phyloP scores from a whole-genome alignment of 108 stramenopile species.

The Cafeteria roenbergensis region DNA sequence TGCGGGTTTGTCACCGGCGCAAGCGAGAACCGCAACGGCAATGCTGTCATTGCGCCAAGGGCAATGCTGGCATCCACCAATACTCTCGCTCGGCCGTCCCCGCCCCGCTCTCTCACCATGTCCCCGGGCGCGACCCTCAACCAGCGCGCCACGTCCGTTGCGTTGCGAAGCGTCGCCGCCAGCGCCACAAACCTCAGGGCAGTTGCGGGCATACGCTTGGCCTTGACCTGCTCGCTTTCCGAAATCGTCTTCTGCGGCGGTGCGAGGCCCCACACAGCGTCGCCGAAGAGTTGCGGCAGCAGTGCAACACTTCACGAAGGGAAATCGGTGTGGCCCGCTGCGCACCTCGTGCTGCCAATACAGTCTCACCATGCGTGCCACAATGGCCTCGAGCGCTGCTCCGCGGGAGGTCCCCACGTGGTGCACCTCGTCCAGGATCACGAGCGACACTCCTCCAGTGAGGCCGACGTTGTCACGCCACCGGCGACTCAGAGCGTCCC shows the following conservation, averaged over 20 bases:
- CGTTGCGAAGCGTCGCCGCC: background rate
- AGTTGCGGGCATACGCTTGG: background rate
- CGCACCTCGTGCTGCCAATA: no score
- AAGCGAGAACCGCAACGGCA: no score
- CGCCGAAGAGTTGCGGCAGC: no score
- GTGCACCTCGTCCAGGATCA: background rate
- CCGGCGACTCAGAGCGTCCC: background rate
- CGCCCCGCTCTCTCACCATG: no score
- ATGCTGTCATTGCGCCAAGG: no score
- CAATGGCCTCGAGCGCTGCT: background rate
- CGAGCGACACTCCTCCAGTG: background rate
- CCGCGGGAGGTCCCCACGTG: background rate
- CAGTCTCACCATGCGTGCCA: background rate
- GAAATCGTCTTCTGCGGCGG: no score
- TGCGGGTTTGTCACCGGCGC: no score
- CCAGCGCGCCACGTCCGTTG: background rate
- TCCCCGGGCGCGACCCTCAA: background rate
- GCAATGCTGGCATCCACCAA: no score
- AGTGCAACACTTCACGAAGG: no score
- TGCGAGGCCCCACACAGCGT: no score
- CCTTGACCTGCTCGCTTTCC: background rate
- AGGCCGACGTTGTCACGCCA: background rate
- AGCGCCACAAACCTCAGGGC: background rate
- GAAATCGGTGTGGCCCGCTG: no score
- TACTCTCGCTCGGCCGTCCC: no score